Base-by-base conservation (phyloP, 208 protist genomes). In the Crithidia acanthocephali region DNA sequence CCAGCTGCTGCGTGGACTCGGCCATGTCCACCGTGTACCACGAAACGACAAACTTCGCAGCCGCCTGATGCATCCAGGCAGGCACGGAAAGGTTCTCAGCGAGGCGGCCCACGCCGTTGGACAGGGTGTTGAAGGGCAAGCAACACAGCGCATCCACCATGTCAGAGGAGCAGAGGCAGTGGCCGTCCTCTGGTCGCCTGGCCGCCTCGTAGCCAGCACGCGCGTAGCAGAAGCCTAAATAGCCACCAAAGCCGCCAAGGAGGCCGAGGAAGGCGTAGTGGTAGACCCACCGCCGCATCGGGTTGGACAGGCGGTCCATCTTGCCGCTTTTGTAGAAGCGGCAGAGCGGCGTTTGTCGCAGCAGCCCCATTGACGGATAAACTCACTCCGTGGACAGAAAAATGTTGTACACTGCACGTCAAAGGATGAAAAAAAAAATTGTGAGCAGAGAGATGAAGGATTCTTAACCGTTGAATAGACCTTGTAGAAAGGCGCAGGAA, bases 211-310 rank as follows among this genome's bases (percentile, higher is more conserved):
- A 82, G 60, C 69, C 80, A 8, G 91, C 91, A 10, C 81, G 66
- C 59, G 82, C 48, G 66, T 96, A 96, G 55, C 65, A 40, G n/a
- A 70, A 63, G 27, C 45, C 60, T 0, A 83, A 32, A 62, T 88
- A 93, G n/a, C 58, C 65, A 1, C 61, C 62, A 45, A 74, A 76
- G 35, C 64, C 62, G 11, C 72, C 63, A 16, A 83, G 4, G 35
- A 56, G 56, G 22, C 83, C 88, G 13, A 62, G 50, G 28, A 85
- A 22, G 58, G 90, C 20, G 64, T 84, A 89, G 70, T 93, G 79
- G 69, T 93, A 94, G 10, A 94, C 30, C 88, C 88, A 96, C 2
- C 88, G 88, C 35, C 88, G 80, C 64, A 88, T 67, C 15, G 91
- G 91, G 72, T 94, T 88, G 16, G 56, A 74, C 32, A 90, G 72